Evolutionary conservation across 225 moss, liverwort and hornwort genomes (phyloP).

Genomic region (Bryoerythrophyllum caledonicum): DNA sequence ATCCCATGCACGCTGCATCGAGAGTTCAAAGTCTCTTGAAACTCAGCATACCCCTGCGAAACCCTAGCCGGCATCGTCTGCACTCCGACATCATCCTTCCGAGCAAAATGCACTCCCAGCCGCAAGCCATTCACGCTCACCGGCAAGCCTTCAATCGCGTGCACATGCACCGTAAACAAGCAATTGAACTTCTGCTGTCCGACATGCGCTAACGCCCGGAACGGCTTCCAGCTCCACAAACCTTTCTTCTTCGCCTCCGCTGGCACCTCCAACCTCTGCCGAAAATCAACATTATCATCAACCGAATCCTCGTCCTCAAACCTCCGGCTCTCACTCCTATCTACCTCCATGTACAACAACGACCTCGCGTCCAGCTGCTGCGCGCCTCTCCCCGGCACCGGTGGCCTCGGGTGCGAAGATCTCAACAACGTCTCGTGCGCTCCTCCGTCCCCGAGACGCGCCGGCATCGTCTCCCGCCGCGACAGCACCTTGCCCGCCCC

Average conservation of each 20-base stretch:
- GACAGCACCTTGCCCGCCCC: slow-evolving; percentile 30
- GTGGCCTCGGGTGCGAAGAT: slow-evolving; percentile 48
- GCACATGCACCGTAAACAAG: slow-evolving; percentile 84
- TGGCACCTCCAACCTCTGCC: slow-evolving; percentile 64
- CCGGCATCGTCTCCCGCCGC: slow-evolving; percentile 58
- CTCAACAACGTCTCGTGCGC: slow-evolving; percentile 35
- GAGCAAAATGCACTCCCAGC: slow-evolving; percentile 72
- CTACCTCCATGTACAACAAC: slow-evolving; percentile 18
- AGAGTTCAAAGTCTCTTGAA: slow-evolving; percentile 79
- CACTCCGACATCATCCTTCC: slow-evolving; percentile 63
- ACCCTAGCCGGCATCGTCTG: slow-evolving; percentile 89
- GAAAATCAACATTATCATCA: slow-evolving; percentile 69
- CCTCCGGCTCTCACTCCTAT: slow-evolving; percentile 40
- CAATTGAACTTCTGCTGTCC: slow-evolving; percentile 85
- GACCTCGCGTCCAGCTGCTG: slow-evolving; percentile 7
- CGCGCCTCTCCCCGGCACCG: slow-evolving; percentile 26
- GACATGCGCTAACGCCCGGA: slow-evolving; percentile 86
- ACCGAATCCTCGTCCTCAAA: slow-evolving; percentile 73
- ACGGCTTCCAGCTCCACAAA: slow-evolving; percentile 94
- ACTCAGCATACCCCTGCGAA: slow-evolving; percentile 74
- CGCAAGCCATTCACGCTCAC: slow-evolving; percentile 89
- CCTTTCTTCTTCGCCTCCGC: slow-evolving; percentile 82
- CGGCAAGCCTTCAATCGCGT: slow-evolving; percentile 84
- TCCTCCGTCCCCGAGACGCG: slow-evolving; percentile 33
- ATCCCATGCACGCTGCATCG: slow-evolving; percentile 79